Percentiles rank a stretch among this genome's conserved stretches.
phyloP scores from a whole-genome alignment of 2,329 filamentous ascomycete species.

The Sporothrix protearum region DNA sequence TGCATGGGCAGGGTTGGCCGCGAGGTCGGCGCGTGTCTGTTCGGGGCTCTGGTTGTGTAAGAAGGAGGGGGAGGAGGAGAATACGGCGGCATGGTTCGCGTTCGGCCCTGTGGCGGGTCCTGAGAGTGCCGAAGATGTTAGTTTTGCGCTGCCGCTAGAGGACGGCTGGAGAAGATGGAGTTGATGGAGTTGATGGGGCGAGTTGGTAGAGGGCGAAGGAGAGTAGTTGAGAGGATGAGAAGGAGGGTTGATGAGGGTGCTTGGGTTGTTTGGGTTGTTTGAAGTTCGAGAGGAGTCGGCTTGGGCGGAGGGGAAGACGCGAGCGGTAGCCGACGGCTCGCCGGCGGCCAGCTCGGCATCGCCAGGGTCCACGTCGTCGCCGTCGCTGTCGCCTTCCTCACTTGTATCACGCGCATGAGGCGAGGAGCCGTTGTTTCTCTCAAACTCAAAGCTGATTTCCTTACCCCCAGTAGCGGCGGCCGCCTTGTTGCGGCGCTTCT shows the following conservation, averaged over 20 bases:
- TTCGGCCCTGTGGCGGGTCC: neutral
- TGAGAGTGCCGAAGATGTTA: neutral
- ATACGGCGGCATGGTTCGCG: too few species aligned
- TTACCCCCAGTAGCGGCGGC: slow-evolving; percentile 47
- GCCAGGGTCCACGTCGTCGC: neutral
- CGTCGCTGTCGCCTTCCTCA: slow-evolving; percentile 39
- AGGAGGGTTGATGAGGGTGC: neutral
- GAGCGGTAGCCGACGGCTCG: slow-evolving; percentile 13
- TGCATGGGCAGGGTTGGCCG: neutral
- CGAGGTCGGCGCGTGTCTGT: neutral
- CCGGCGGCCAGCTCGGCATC: slow-evolving; percentile 3
- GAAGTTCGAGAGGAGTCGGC: neutral
- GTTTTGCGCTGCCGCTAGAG: neutral
- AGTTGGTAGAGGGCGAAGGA: neutral
- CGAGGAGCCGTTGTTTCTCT: slow-evolving; percentile 54
- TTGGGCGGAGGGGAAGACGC: neutral
- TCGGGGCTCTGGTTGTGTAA: neutral
- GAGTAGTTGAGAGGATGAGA: neutral
- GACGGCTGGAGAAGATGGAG: neutral
- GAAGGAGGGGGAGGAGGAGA: neutral
- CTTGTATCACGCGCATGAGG: slow-evolving; percentile 50
- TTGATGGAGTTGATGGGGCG: neutral
- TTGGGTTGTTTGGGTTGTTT: neutral
- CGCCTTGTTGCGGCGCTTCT: neutral
- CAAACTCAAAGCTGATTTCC: slow-evolving; percentile 72